These are phyloP conservation scores for Suillus clintonianus DNA, from an alignment of 768 basidiomycete species.

Conservation along the genomic window DNA sequence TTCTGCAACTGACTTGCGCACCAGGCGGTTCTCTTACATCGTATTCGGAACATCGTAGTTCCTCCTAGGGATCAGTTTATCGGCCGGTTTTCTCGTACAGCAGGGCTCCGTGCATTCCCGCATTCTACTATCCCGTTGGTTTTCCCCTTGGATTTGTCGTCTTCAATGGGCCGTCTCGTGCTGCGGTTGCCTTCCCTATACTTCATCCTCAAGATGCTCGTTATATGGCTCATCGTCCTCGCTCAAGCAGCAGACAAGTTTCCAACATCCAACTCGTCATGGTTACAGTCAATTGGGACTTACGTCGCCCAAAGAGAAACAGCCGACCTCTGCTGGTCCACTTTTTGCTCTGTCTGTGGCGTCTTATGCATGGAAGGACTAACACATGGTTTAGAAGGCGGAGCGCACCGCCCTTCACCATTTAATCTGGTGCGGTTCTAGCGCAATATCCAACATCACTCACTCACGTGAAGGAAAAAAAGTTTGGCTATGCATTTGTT, in stretches of 20 bases:
- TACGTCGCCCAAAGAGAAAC: slow-evolving; percentile 57
- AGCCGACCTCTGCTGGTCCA: slow-evolving; percentile 69
- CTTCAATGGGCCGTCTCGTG: slow-evolving; percentile 56
- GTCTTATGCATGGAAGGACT: slow-evolving; percentile 68
- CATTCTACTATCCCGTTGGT: slow-evolving; percentile 37
- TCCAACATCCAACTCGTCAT: slow-evolving; percentile 33
- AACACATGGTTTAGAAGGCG: slow-evolving; percentile 67
- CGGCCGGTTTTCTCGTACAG: slow-evolving; percentile 21
- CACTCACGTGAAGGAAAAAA: slow-evolving; percentile 8
- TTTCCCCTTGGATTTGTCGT: slow-evolving; percentile 67
- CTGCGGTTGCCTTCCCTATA: slow-evolving; percentile 68
- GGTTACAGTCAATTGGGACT: slow-evolving; percentile 37
- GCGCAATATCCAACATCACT: slow-evolving; percentile 9
- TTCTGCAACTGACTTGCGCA: background rate
- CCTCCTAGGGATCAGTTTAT: slow-evolving; percentile 49
- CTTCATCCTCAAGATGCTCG: slow-evolving; percentile 54
- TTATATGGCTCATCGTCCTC: slow-evolving; percentile 59
- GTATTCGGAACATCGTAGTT: slow-evolving; percentile 77
- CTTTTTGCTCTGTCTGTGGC: slow-evolving; percentile 67
- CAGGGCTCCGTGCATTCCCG: slow-evolving; percentile 23
- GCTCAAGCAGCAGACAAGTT: slow-evolving; percentile 54
- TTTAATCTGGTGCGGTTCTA: slow-evolving; percentile 65
- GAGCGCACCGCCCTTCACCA: slow-evolving; percentile 56
- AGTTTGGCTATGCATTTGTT: slow-evolving; percentile 80
- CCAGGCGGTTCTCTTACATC: slow-evolving; percentile 69